phyloP scores from a whole-genome alignment of 1,139 yeast genomes.

The Yarrowia galli region DNA sequence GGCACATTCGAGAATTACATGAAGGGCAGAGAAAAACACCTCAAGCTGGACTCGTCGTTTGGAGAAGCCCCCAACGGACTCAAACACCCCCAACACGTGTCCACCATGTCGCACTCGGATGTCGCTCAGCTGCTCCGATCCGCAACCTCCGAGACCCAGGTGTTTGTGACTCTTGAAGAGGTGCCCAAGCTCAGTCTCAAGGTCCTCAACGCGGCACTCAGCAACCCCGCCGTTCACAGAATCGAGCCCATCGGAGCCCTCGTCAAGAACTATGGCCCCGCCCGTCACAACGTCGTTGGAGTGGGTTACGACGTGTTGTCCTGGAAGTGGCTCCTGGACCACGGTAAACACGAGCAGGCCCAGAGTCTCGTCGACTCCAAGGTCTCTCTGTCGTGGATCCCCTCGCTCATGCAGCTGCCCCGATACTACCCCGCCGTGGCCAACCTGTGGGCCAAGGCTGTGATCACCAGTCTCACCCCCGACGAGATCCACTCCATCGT shows the following conservation, averaged over 20 bases:
- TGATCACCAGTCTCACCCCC: background rate
- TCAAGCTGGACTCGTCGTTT: constrained; percentile 11
- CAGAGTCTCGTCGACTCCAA: constrained; percentile 12
- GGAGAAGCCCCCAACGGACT: constrained; percentile 37
- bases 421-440: constrained; percentile 26
- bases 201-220: constrained; percentile 27
- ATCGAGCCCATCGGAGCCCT: constrained; percentile 33
- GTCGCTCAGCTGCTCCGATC: constrained; percentile 4
- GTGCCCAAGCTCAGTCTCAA: constrained; percentile 32
- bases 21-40: constrained; percentile 18
- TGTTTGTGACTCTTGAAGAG: constrained; percentile 32
- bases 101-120: constrained; percentile 6
- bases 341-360: constrained; percentile 34
- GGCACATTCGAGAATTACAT: constrained; percentile 25
- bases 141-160: constrained; percentile 27
- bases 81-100: constrained; percentile 31
- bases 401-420: constrained; percentile 27
- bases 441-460: constrained; percentile 13
- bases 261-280: constrained; percentile 13
- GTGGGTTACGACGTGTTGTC: constrained; percentile 29
- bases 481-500: background rate
- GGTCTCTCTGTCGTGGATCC: constrained; percentile 11
- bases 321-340: constrained; percentile 35
- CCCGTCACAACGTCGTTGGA: constrained; percentile 13
- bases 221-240: constrained; percentile 29